These are phyloP conservation scores for Barbarea vulgaris DNA, from an alignment of 345 rosid species.

Conservation along the genomic window DNA sequence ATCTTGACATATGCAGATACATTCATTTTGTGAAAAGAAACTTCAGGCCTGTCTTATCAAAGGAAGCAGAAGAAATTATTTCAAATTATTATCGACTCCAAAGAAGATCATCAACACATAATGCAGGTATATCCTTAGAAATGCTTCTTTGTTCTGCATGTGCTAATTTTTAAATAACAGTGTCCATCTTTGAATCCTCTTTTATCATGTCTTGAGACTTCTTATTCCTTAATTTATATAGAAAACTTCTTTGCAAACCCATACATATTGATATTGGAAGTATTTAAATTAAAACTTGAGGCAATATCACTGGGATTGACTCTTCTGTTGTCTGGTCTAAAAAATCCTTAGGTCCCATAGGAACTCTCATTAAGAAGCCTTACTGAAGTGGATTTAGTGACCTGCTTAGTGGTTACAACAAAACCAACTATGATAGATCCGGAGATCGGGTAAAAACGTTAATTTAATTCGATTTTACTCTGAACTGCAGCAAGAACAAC, in stretches of 20 bases:
- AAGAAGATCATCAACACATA: constrained; percentile 85
- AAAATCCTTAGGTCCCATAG: not conserved
- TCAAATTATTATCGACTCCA: constrained; percentile 95
- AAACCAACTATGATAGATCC: not conserved
- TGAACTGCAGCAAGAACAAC: constrained; percentile 82
- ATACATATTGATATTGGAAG: not conserved
- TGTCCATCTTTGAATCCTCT: not conserved
- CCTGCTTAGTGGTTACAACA: not conserved
- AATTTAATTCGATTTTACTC: constrained; percentile 17
- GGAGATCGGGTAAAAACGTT: not conserved
- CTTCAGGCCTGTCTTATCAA: constrained; percentile 78
- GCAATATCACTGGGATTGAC: not conserved
- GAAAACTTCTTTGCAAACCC: not conserved
- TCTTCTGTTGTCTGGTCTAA: not conserved
- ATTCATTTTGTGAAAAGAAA: constrained; percentile 74
- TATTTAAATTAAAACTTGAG: not conserved
- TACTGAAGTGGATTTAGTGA: not conserved
- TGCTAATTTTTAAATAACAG: not conserved
- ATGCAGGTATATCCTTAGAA: constrained; percentile 63
- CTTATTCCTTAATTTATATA: not conserved
- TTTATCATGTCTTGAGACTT: not conserved
- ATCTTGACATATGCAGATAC: constrained; percentile 55
- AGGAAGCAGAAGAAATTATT: constrained; percentile 86
- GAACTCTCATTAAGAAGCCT: not conserved
- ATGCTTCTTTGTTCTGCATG: not conserved